phyloP scores from a whole-genome alignment of 2,329 filamentous ascomycete species.

The Aspergillus oerlinghausenensis region DNA sequence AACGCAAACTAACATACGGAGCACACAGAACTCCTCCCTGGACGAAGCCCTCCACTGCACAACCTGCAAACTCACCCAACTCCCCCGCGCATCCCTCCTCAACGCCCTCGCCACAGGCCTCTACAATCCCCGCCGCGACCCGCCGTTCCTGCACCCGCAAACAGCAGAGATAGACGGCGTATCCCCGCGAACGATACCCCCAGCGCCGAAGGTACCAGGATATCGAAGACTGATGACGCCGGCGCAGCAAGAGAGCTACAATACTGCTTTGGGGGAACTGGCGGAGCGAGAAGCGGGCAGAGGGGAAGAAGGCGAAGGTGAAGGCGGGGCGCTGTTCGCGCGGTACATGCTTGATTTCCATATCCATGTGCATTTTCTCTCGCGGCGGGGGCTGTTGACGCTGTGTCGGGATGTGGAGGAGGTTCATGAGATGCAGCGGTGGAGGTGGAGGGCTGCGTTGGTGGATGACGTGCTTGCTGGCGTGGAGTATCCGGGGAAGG shows the following conservation, averaged over 20 bases:
- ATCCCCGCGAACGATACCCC: slow-evolving; percentile 3
- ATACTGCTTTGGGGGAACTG: not conserved
- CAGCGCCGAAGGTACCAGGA: not conserved
- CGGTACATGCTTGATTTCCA: slow-evolving; percentile 31
- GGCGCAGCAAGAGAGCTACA: slow-evolving; percentile 3
- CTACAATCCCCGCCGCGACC: slow-evolving; percentile 15
- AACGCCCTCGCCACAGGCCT: slow-evolving; percentile 12
- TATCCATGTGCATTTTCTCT: slow-evolving; percentile 27
- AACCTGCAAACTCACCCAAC: slow-evolving; percentile 14
- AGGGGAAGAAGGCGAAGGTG: not conserved
- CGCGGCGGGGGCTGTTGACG: slow-evolving; percentile 17
- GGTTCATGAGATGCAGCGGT: slow-evolving; percentile 21
- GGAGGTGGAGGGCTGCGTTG: slow-evolving; percentile 18
- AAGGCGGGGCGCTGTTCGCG: slow-evolving; percentile 17
- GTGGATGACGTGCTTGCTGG: not conserved
- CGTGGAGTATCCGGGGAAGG: not conserved
- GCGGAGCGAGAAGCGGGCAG: not conserved
- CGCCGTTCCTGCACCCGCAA: slow-evolving; percentile 16
- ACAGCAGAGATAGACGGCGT: not conserved
- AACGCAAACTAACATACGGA: not conserved
- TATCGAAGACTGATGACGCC: slow-evolving; percentile 9
- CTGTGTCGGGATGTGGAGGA: slow-evolving; percentile 29
- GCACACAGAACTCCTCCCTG: slow-evolving; percentile 12
- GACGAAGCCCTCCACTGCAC: slow-evolving; percentile 24
- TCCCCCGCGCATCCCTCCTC: slow-evolving; percentile 11